These are phyloP conservation scores for Podaxis carcinomalis DNA, from an alignment of 768 basidiomycete genomes.

Conservation along the genomic window DNA sequence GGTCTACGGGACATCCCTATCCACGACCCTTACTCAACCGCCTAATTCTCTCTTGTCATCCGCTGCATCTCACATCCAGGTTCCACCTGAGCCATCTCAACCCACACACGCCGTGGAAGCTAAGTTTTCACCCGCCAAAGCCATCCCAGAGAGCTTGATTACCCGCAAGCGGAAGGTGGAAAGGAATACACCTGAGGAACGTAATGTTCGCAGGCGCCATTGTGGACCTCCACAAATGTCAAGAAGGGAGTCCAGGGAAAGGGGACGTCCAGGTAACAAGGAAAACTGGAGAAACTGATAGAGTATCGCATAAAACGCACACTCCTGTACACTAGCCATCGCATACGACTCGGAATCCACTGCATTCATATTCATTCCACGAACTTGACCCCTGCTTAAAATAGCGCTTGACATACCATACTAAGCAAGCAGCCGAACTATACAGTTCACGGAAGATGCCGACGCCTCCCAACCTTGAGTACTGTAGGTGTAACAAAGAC, in stretches of 20 bases:
- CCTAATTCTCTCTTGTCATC: not conserved
- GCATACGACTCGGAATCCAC: not conserved
- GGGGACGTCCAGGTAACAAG: conserved; percentile 24
- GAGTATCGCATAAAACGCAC: conserved; percentile 5
- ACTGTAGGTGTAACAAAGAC: conserved; percentile 39
- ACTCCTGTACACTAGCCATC: not conserved
- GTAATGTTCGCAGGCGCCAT: conserved; percentile 31
- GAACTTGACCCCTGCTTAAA: conserved; percentile 10
- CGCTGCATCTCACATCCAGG: not conserved
- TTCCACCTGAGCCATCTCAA: not conserved
- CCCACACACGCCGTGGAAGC: not conserved
- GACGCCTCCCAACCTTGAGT: conserved; percentile 41
- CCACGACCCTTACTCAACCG: not conserved
- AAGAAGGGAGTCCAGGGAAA: conserved; percentile 19
- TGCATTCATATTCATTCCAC: not conserved
- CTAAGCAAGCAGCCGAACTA: conserved; percentile 25
- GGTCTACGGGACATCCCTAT: conserved; percentile 33
- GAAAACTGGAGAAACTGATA: not conserved
- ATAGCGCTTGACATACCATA: not conserved
- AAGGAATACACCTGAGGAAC: not conserved
- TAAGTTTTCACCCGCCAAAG: not conserved
- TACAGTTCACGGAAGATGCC: conserved; percentile 40
- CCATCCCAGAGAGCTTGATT: not conserved
- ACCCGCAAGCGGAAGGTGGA: not conserved
- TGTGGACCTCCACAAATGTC: conserved; percentile 31